Evolutionary conservation across 2,329 filamentous ascomycete species (phyloP), one percentile per base, ranked within the genome.

Genomic region (Sporothrix phasma): DNA sequence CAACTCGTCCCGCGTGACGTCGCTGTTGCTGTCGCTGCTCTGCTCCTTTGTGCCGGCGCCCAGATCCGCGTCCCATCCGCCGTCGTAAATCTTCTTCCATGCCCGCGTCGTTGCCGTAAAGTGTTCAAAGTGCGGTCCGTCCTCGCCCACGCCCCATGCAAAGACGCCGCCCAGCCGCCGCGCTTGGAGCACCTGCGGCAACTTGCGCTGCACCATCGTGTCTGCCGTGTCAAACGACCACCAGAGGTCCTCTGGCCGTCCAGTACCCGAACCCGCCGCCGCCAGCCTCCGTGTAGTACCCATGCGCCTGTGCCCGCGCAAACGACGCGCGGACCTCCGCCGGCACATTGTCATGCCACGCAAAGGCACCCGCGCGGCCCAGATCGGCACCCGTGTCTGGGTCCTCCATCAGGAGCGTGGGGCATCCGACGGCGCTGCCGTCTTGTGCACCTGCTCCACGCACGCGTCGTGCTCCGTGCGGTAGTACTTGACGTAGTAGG

Each of bases 131-230:
- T 69, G 62, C 0, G 77, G 76, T 1, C 77, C 80, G 65, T 91
- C 88, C 74, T 91, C 87, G 1, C 86, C 88, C 65, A 91, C 70
- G 22, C 85, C 87, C 88, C 88, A 91, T 0, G 88, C 87, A 79
- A 91, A 90, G 4, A 89, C 83, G 17, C 89, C 88, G 1, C 88
- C 88, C 0, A 91, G 72, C 0, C 76, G 73, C 70, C 81, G 79
- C 37, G 77, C 76, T 34, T 78, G 75, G 3, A 89, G 78, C 41
- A 92, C 79, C 4, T 80, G 72, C 3, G 79, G 74, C 65, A 90
- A 84, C 75, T 92, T 92, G 64, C 77, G 76, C 19, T 34, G 19
- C 13, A 72, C 69, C 60, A 92, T 85, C 13, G 84, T 78, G 7
- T 78, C 77, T 0, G 81, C 78, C 0, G 85, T 88, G 66, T 92